Evolutionary conservation across 2,329 filamentous ascomycete species (phyloP).

Genomic region (Colletotrichum gloeosporioides): DNA sequence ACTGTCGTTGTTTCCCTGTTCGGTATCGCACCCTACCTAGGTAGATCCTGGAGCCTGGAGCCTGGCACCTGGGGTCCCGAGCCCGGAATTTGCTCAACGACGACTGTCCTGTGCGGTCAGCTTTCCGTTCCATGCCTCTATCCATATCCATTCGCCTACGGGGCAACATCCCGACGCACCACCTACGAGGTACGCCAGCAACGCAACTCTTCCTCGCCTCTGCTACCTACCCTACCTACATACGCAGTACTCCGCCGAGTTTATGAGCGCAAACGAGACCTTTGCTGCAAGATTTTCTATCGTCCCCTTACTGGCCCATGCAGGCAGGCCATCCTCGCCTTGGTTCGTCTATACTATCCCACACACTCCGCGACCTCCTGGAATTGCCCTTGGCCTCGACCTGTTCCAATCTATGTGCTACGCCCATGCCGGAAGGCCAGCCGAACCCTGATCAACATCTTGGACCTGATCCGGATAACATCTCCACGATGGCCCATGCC

Average conservation of each 20-base stretch:
- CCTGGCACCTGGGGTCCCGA: not conserved
- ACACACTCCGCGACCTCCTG: not conserved
- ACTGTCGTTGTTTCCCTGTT: constrained; percentile 1
- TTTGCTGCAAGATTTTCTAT: not conserved
- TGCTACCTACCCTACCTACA: not conserved
- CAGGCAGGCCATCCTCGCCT: not conserved
- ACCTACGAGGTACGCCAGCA: not conserved
- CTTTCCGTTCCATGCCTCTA: not conserved
- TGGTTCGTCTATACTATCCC: not conserved
- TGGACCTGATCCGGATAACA: not conserved
- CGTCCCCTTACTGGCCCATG: not conserved
- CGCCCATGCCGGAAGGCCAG: constrained; percentile 5
- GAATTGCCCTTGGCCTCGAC: not conserved
- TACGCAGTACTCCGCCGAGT: not conserved
- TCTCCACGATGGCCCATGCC: not conserved
- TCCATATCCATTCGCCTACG: not conserved
- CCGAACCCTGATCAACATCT: not conserved
- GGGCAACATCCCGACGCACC: not conserved
- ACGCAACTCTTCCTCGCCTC: not conserved
- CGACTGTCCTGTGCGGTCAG: not conserved
- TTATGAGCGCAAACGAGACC: not conserved
- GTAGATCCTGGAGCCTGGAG: not conserved
- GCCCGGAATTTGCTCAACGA: not conserved
- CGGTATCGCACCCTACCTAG: not conserved
- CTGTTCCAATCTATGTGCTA: not conserved